A percentile compares a stretch with the other conserved stretches of the same genome.
Evolutionary conservation across 202 grass and related monocot genomes (phyloP).

Genomic region (Hordeum pubiflorum): DNA sequence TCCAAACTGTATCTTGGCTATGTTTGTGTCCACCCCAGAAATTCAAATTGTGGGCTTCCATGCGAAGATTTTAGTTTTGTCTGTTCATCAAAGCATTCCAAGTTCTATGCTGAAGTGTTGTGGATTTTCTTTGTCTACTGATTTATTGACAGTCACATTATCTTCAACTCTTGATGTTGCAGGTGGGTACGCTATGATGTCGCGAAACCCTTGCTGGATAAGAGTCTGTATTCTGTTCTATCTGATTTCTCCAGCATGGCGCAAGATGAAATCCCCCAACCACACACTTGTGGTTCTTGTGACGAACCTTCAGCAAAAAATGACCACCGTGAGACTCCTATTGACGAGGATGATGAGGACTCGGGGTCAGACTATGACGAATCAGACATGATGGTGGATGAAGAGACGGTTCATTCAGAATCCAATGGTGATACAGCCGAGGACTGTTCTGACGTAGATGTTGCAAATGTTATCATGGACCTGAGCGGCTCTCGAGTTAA

Average conservation of each 20-base stretch:
- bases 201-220: slow-evolving; percentile 69
- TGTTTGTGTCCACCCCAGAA: neutral
- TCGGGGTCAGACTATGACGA: slow-evolving; percentile 41
- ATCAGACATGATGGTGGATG: slow-evolving; percentile 47
- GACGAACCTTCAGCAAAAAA: slow-evolving; percentile 21
- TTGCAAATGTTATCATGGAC: slow-evolving; percentile 55
- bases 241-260: slow-evolving; percentile 50
- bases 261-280: slow-evolving; percentile 38
- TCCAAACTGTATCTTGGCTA: neutral
- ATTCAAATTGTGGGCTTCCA: neutral
- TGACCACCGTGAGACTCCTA: slow-evolving; percentile 5
- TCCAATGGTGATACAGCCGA: slow-evolving; percentile 16
- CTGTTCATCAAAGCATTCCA: neutral
- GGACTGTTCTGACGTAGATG: slow-evolving; percentile 19
- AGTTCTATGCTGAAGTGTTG: neutral
- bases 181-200: slow-evolving; percentile 90
- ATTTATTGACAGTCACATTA: neutral
- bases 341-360: slow-evolving; percentile 40
- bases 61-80: neutral
- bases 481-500: slow-evolving; percentile 48
- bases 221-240: slow-evolving; percentile 56
- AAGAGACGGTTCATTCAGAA: slow-evolving; percentile 30
- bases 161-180: slow-evolving; percentile 20
- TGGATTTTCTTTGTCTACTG: neutral
- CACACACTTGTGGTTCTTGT: slow-evolving; percentile 15